Base-by-base conservation (phyloP, 2,329 filamentous ascomycete genomes). In the Clarireedia monteithiana region DNA sequence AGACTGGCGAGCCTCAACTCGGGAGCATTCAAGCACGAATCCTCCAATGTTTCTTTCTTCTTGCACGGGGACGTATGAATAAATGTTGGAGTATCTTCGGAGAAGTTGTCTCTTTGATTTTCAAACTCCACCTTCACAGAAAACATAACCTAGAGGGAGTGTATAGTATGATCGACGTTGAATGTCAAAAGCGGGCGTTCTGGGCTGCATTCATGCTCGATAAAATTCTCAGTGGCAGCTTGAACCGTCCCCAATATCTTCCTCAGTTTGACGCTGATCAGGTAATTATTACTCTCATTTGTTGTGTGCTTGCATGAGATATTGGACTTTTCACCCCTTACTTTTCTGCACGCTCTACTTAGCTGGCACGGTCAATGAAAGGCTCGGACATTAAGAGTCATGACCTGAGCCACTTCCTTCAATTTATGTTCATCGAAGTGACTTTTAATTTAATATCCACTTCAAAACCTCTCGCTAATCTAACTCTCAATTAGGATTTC, bases 121-220 rank as follows among this genome's bases (percentile, higher is more conserved):
- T 69, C 24, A 66, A 68, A 0, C 64, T 71, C 10, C 68, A 66
- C 6, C 59, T 71, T 4, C 65, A 64, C 60, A 45, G 62, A 42
- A 59, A 62, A 34, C 24, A 58, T 4, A 52, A 66, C 14, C 57
- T 63, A 1, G 50, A 58, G 4, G 59, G 62, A 5, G 61, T 59
- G 5, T 47, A 61, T 2, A 71, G 75, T 57, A 68, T 71, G 17
- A 64, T 75, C n/a, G 69, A 73, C 30, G 63, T 70, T 4, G 77
- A 82, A 59, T 75, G 76, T 45, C 73, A 77, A 3, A 77, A 77
- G 59, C 70, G 79, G 15, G 72, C 81, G 0, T 85, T 86, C 49
- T 86, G 83, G 84, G 80, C 79, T 36, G 79, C 80, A 0, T 86
- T 86, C 63, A 79, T 76, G 12, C 69, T 86, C 3, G 82, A 86